These are phyloP conservation scores for Cytospora schulzeri DNA, from an alignment of 2,329 filamentous ascomycete species.

Conservation along the genomic window DNA sequence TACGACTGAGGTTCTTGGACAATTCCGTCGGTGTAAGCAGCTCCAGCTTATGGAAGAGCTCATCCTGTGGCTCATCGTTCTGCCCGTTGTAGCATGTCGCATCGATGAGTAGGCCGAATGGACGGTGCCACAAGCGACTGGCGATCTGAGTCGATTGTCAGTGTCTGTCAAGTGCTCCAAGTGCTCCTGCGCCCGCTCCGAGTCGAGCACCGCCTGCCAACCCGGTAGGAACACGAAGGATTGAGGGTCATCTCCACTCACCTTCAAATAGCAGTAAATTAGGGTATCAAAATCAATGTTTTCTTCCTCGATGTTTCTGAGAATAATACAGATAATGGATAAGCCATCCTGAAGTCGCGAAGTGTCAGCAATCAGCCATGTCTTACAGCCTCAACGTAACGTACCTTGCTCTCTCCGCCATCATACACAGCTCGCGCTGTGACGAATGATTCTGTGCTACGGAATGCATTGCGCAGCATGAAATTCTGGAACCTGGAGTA, in stretches of 20 bases:
- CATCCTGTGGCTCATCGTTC: slow-evolving; percentile 63
- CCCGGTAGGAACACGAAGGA: background rate
- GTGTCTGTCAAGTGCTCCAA: background rate
- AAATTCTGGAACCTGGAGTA: slow-evolving; percentile 74
- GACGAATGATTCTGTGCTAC: slow-evolving; percentile 64
- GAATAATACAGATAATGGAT: slow-evolving; percentile 69
- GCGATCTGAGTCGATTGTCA: slow-evolving; percentile 53
- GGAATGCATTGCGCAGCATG: slow-evolving; percentile 70
- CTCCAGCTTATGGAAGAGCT: slow-evolving; percentile 65
- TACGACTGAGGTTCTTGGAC: slow-evolving; percentile 58
- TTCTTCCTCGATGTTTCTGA: slow-evolving; percentile 68
- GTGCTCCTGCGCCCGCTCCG: background rate
- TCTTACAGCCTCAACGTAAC: background rate
- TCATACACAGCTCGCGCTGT: slow-evolving; percentile 69
- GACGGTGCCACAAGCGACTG: slow-evolving; percentile 69
- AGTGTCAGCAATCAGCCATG: slow-evolving; percentile 12
- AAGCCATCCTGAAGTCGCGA: slow-evolving; percentile 57
- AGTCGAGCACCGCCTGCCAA: background rate
- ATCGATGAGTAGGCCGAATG: slow-evolving; percentile 68
- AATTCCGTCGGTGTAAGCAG: slow-evolving; percentile 64
- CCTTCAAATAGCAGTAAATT: slow-evolving; percentile 69
- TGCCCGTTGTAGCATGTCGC: slow-evolving; percentile 71
- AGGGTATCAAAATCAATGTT: slow-evolving; percentile 67
- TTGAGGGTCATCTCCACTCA: slow-evolving; percentile 34
- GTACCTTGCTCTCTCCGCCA: slow-evolving; percentile 68